Evolutionary conservation across 768 basidiomycete species (phyloP), one percentile per base, ranked within the genome.

Genomic region (Obba rivulosa): DNA sequence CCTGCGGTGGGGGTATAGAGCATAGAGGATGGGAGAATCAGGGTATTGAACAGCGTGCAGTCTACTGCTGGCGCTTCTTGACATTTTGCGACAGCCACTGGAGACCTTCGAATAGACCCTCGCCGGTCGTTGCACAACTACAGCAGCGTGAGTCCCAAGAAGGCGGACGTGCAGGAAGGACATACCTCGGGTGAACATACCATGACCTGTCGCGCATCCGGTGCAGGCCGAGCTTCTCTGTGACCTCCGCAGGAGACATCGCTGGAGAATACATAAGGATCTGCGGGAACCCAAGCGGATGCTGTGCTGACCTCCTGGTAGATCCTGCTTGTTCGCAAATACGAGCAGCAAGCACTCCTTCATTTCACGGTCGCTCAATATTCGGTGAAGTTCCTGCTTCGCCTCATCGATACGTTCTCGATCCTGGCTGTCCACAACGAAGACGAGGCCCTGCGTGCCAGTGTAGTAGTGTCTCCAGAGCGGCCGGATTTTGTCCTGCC

Each of bases 401-500:
- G 95, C 95, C 70, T 98, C 95, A 65, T 97, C 93, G 62, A 98
- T 87, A 51, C 95, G 81, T 60, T 95, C 92, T 51, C 90, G 74
- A 67, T 98, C 95, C 62, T 92, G 90, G 54, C 92, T 94, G 70
- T 98, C 95, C 49, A 98, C 92, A 49, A 98, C 95, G 64, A 96
- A 98, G 47, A 98, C 94, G 54, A 98, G 83, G 49, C 94, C 95
- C 71, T 98, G 95, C 1, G 95, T 98, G 52, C 95, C 95, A 11
- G 95, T 97, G 73, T 97, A 98, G 69, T 98, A 98, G 69, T 98
- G 95, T 70, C 95, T 79, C 95, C 95, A 98, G 36, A 98, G 75
- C 21, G 95, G 95, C 43, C 95, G 80, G 63, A 98, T 98, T 79
- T 98, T 98, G 75, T 98, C 95, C 71, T 98, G 95, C n/a, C 95